Evolutionary conservation across 2,329 filamentous ascomycete species (phyloP).

Genomic region (Parasarocladium wereldwijsianum): DNA sequence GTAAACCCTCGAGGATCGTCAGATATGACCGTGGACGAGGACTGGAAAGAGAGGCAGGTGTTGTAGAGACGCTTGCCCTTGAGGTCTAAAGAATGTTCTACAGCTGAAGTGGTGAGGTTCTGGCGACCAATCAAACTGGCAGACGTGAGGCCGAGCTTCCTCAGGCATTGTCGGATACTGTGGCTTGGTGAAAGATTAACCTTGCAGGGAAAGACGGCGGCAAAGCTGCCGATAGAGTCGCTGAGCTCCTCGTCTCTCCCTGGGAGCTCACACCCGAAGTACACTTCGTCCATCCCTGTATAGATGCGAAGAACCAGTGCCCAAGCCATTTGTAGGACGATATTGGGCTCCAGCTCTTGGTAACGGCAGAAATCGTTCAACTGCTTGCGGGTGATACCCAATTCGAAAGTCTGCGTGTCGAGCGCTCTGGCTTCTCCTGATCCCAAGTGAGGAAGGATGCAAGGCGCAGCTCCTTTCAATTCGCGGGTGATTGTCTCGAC

Average conservation of each 20-base stretch:
- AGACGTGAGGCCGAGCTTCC: constrained; percentile 15
- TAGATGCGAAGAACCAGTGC: constrained; percentile 40
- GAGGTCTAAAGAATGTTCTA: constrained; percentile 29
- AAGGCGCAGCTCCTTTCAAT: constrained; percentile 20
- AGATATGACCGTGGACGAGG: constrained; percentile 1
- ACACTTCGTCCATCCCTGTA: constrained; percentile 33
- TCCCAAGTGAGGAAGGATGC: constrained; percentile 24
- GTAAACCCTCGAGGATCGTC: constrained; percentile 3
- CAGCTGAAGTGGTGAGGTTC: constrained; percentile 27
- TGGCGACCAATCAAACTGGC: constrained; percentile 19
- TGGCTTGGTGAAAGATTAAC: constrained; percentile 17
- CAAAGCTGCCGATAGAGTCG: constrained; percentile 31
- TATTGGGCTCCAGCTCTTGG: constrained; percentile 27
- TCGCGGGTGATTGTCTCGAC: background rate
- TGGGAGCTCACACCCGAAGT: constrained; percentile 36
- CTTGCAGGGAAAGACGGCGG: constrained; percentile 20
- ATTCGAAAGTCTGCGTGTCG: constrained; percentile 19
- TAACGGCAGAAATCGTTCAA: constrained; percentile 27
- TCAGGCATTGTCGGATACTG: constrained; percentile 18
- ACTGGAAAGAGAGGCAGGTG: constrained; percentile 29
- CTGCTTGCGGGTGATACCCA: constrained; percentile 23
- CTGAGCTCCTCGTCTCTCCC: constrained; percentile 28
- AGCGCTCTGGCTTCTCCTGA: background rate
- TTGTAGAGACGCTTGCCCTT: constrained; percentile 32
- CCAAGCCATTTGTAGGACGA: constrained; percentile 45